phyloP scores from a whole-genome alignment of 352 stramenopile genomes.

The Phytophthora europaea region DNA sequence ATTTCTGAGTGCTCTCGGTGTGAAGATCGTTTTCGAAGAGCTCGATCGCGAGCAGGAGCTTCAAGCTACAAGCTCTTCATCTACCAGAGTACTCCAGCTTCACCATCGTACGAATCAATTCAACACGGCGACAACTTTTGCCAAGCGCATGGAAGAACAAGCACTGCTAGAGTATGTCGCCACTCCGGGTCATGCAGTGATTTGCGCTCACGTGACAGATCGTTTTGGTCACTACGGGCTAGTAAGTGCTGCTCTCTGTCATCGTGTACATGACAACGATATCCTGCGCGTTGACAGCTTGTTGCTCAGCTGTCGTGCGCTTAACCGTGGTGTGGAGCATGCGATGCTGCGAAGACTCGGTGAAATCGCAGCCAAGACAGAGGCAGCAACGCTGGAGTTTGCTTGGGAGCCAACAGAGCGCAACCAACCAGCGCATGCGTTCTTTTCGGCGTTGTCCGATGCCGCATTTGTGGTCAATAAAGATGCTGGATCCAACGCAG shows the following conservation, averaged over 20 bases:
- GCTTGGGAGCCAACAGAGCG: constrained; percentile 73
- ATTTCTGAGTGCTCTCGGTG: constrained; percentile 74
- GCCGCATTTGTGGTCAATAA: constrained; percentile 18
- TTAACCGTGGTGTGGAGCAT: constrained; percentile 81
- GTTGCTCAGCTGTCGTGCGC: constrained; percentile 73
- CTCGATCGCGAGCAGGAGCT: constrained; percentile 34
- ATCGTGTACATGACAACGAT: constrained; percentile 4
- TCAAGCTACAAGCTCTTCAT: constrained; percentile 29
- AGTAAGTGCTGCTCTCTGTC: constrained; percentile 60
- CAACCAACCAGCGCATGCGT: constrained; percentile 65
- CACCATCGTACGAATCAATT: constrained; percentile 83
- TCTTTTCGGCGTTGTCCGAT: constrained; percentile 55
- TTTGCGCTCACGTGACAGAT: constrained; percentile 75
- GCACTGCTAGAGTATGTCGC: constrained; percentile 41
- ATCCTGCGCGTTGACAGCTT: constrained; percentile 62
- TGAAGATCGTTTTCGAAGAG: constrained; percentile 76
- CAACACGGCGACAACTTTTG: constrained; percentile 68
- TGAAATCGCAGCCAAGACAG: constrained; percentile 33
- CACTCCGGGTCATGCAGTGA: constrained; percentile 25
- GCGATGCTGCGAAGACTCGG: constrained; percentile 66
- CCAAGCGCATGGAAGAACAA: constrained; percentile 47
- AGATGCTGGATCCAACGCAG: not conserved
- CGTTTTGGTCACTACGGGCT: constrained; percentile 83
- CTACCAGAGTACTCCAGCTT: constrained; percentile 65
- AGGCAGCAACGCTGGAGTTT: constrained; percentile 39